phyloP scores from a whole-genome alignment of 805 yeast species.

The Allodekkera sacchari region DNA sequence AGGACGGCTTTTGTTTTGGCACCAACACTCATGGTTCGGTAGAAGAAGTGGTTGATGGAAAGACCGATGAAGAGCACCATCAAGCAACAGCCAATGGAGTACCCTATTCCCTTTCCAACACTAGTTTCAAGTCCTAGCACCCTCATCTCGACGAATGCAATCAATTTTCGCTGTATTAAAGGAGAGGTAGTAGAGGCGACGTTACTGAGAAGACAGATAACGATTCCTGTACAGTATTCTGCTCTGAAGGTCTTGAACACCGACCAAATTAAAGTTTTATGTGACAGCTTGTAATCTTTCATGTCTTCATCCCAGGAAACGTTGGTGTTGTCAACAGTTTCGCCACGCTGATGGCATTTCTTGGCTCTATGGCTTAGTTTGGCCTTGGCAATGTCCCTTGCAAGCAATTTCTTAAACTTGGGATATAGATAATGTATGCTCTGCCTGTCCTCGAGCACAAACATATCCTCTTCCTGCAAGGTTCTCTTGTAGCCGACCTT shows the following conservation, averaged over 20 bases:
- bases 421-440: constrained; percentile 33
- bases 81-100: constrained; percentile 59
- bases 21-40: constrained; percentile 52
- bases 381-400: constrained; percentile 22
- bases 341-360: constrained; percentile 22
- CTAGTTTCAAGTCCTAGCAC: constrained; percentile 31
- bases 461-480: constrained; percentile 56
- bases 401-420: constrained; percentile 28
- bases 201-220: constrained; percentile 37
- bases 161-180: constrained; percentile 53
- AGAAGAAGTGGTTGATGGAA: constrained; percentile 54
- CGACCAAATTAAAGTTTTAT: constrained; percentile 24
- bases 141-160: constrained; percentile 50
- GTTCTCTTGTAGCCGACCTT: constrained; percentile 66
- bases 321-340: constrained; percentile 12
- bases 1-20: constrained; percentile 62
- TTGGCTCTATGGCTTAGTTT: constrained; percentile 17
- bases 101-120: constrained; percentile 65
- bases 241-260: constrained; percentile 41
- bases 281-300: constrained; percentile 19
- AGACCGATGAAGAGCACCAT: constrained; percentile 44
- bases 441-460: constrained; percentile 32
- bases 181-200: constrained; percentile 50
- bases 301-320: constrained; percentile 13
- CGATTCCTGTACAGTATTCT: constrained; percentile 33